Percentiles rank a stretch among this genome's conserved stretches.
These are phyloP conservation scores for Agroathelia rolfsii DNA, from an alignment of 1,284 basidiomycete genomes.

Conservation along the genomic window DNA sequence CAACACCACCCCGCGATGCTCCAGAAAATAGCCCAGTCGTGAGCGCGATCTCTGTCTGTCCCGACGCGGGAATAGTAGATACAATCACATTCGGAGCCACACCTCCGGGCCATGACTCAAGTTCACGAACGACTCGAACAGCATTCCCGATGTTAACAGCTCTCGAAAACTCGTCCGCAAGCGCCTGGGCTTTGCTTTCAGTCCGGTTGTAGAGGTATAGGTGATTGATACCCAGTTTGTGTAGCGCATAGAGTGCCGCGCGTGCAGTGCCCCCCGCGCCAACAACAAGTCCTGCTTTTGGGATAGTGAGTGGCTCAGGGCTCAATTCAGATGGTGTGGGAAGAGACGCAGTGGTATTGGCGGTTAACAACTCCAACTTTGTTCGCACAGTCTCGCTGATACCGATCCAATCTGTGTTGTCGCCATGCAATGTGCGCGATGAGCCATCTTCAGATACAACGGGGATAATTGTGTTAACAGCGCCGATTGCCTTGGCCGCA, in stretches of 20 bases:
- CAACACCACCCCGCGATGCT: conserved; percentile 59
- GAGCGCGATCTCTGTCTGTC: conserved; percentile 52
- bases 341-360: too few relatives aligned
- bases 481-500: conserved; percentile 77
- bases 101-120: conserved; percentile 43
- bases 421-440: conserved; percentile 54
- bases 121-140: conserved; percentile 48
- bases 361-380: conserved; percentile 18
- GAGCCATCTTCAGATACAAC: conserved; percentile 24
- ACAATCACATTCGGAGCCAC: conserved; percentile 64
- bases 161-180: conserved; percentile 61
- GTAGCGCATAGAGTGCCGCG: conserved; percentile 84
- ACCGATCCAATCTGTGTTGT: conserved; percentile 92
- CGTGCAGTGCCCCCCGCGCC: conserved; percentile 90
- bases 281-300: conserved; percentile 68
- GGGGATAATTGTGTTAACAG: conserved; percentile 87
- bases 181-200: conserved; percentile 53
- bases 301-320: conserved; percentile 22
- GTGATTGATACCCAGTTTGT: conserved; percentile 52
- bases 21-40: conserved; percentile 48
- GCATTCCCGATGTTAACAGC: conserved; percentile 38
- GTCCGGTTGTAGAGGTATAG: conserved; percentile 89
- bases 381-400: conserved; percentile 54
- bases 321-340: too few relatives aligned
- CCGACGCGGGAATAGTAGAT: conserved; percentile 77